phyloP scores from a whole-genome alignment of 768 basidiomycete species.

The Hypholoma sublateritium region DNA sequence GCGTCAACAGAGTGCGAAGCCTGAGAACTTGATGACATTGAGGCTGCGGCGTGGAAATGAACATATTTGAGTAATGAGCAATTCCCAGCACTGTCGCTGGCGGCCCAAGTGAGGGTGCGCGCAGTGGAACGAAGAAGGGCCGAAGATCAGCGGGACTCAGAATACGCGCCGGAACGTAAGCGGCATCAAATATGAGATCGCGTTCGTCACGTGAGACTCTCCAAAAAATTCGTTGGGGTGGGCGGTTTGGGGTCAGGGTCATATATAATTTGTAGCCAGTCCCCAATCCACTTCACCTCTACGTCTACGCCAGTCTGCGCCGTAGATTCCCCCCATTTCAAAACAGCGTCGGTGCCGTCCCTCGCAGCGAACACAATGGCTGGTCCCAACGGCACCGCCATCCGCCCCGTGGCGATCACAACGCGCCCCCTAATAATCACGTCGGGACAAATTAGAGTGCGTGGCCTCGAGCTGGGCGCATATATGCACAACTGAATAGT shows the following conservation, averaged over 20 bases:
- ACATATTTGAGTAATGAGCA: too few relatives aligned
- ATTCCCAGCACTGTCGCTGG: too few relatives aligned
- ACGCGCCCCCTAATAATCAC: constrained; percentile 50
- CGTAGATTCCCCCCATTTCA: constrained; percentile 20
- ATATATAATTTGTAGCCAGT: constrained; percentile 34
- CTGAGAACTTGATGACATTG: too few relatives aligned
- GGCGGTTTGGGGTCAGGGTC: constrained; percentile 41
- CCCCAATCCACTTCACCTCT: constrained; percentile 19
- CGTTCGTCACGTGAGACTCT: constrained; percentile 33
- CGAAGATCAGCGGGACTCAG: not conserved
- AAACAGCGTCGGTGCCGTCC: constrained; percentile 22
- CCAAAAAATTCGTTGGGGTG: constrained; percentile 45
- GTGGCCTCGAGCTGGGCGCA: constrained; percentile 21
- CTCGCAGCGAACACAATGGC: constrained; percentile 35
- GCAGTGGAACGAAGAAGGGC: not conserved
- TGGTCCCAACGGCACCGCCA: constrained; percentile 38
- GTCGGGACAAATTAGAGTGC: constrained; percentile 51
- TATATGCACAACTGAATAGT: constrained; percentile 2
- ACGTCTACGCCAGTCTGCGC: constrained; percentile 27
- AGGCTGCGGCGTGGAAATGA: too few relatives aligned
- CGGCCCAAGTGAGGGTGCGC: not conserved
- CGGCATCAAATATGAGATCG: constrained; percentile 9
- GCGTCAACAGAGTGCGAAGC: too few relatives aligned
- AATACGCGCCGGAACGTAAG: not conserved
- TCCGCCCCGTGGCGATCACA: constrained; percentile 34